A percentile compares a stretch with the other conserved stretches of the same genome.
Evolutionary conservation across 305 asterid genomes (phyloP).

Genomic region (Solanum hybrid): DNA sequence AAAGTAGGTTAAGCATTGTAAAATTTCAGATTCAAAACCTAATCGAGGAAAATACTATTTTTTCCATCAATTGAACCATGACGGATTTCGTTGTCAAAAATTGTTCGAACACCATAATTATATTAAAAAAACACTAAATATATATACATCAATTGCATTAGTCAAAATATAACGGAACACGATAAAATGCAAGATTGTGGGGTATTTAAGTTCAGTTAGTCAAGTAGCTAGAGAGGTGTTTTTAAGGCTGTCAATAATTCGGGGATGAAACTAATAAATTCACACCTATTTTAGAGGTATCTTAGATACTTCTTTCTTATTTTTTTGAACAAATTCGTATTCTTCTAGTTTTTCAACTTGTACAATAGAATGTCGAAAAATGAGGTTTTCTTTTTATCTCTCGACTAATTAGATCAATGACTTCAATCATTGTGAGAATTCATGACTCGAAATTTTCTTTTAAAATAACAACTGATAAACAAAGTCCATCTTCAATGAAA

Average conservation of each 20-base stretch:
- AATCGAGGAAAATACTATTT: no score
- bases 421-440: background rate
- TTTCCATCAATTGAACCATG: background rate
- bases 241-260: no score
- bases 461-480: background rate
- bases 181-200: background rate
- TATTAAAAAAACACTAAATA: no score
- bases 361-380: background rate
- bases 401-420: background rate
- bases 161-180: background rate
- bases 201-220: background rate
- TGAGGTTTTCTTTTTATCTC: background rate
- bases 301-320: background rate
- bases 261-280: no score
- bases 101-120: background rate
- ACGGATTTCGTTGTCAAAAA: background rate
- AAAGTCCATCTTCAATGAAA: background rate
- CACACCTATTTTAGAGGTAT: background rate
- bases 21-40: no score
- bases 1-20: no score
- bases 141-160: background rate
- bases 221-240: background rate
- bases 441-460: background rate
- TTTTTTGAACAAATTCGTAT: background rate
- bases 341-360: background rate